A percentile compares a stretch with the other conserved stretches of the same genome.
phyloP scores from a whole-genome alignment of 768 basidiomycete species.

The Cyclocybe cylindracea region DNA sequence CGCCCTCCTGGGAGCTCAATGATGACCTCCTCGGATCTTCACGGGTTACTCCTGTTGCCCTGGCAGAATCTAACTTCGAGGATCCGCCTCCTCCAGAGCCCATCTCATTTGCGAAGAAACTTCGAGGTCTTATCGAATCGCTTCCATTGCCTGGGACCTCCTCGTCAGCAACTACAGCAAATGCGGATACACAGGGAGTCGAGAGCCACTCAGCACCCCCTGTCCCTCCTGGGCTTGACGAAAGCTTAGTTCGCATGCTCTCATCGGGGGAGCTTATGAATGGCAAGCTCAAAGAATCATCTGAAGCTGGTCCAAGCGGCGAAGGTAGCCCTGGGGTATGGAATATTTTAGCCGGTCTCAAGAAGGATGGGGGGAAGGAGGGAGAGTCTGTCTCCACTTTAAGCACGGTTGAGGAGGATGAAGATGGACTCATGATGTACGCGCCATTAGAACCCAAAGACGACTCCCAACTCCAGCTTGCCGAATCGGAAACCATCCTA shows the following conservation, averaged over 20 bases:
- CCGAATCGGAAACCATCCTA: conserved; percentile 57
- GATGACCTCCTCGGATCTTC: conserved; percentile 23
- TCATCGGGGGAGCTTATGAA: conserved; percentile 69
- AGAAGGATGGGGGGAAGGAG: conserved; percentile 19
- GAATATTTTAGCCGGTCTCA: conserved; percentile 55
- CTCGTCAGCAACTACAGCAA: conserved; percentile 12
- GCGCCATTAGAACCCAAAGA: conserved; percentile 64
- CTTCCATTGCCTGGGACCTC: conserved; percentile 32
- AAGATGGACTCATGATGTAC: conserved; percentile 74
- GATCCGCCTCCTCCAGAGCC: conserved; percentile 28
- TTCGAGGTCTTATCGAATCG: conserved; percentile 37
- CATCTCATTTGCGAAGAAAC: conserved; percentile 35
- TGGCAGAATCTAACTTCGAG: conserved; percentile 21
- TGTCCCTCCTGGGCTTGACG: conserved; percentile 45
- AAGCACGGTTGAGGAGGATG: conserved; percentile 38
- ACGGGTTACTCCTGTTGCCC: conserved; percentile 11
- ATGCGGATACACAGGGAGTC: conserved; percentile 17
- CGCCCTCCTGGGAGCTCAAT: conserved; percentile 47
- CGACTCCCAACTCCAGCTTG: conserved; percentile 68
- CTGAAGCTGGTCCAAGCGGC: conserved; percentile 6
- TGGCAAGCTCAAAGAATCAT: conserved; percentile 25
- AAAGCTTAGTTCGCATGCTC: conserved; percentile 49
- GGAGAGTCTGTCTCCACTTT: conserved; percentile 16
- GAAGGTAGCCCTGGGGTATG: conserved; percentile 51
- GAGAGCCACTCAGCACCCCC: conserved; percentile 32